Conservation (phyloP, 306 rosid species). For the Lathyrus aphaca region DNA sequence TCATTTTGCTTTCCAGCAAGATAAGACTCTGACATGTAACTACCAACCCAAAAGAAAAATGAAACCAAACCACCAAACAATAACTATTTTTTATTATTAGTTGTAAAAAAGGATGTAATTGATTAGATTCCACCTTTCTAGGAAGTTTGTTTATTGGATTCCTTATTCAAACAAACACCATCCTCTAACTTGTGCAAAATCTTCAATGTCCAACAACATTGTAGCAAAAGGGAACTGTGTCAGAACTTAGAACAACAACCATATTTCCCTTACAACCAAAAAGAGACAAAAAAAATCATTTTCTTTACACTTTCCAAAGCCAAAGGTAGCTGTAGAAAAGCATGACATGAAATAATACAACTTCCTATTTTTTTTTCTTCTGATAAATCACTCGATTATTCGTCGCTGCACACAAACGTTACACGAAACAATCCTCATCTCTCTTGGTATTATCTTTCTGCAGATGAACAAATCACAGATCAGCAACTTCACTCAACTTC, state of each 20-base stretch:
- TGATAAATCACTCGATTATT: conserved; percentile 59
- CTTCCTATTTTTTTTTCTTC: conserved; percentile 42
- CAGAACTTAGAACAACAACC: conserved; percentile 15
- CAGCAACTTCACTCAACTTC: conserved; percentile 57
- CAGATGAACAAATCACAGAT: conserved; percentile 48
- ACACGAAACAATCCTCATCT: conserved; percentile 55
- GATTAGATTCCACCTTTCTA: conserved; percentile 36
- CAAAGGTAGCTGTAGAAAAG: conserved; percentile 38
- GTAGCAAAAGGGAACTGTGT: conserved; percentile 36
- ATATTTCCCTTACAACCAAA: conserved; percentile 41
- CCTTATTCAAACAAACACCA: conserved; percentile 42
- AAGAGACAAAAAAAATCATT: conserved; percentile 38
- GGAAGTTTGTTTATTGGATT: conserved; percentile 41
- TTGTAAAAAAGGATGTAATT: conserved; percentile 18
- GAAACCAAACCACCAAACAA: conserved; percentile 24
- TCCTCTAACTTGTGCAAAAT: conserved; percentile 38
- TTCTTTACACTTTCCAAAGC: conserved; percentile 35
- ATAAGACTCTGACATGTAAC: conserved; percentile 1
- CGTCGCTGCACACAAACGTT: conserved; percentile 58
- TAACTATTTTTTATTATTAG: not conserved
- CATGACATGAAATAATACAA: conserved; percentile 47
- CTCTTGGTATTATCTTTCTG: conserved; percentile 40
- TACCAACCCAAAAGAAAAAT: conserved; percentile 30
- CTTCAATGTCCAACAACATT: conserved; percentile 35
- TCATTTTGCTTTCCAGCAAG: conserved; percentile 23